These are phyloP conservation scores for Prasinococcaceae sp. DNA, from an alignment of 139 green algal genomes.

Conservation along the genomic window DNA sequence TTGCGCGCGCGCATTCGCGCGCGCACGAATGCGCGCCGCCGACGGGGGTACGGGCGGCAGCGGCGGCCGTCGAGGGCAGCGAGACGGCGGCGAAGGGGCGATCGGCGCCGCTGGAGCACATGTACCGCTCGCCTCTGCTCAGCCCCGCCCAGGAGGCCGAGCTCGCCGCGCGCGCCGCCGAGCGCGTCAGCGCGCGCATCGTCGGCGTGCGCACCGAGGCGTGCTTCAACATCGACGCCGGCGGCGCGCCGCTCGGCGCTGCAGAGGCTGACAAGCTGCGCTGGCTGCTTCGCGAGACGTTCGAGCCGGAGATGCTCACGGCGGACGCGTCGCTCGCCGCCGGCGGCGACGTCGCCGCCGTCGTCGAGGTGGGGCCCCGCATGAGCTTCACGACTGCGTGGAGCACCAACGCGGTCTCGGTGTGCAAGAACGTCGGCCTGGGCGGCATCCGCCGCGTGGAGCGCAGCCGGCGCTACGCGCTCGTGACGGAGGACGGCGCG, in stretches of 20 bases:
- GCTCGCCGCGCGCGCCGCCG: too few relatives aligned
- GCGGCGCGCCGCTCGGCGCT: constrained; percentile 35
- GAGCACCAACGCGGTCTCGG: constrained; percentile 91
- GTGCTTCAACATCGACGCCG: constrained; percentile 82
- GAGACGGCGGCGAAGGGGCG: too few relatives aligned
- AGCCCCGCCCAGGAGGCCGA: too few relatives aligned
- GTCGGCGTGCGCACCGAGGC: too few relatives aligned
- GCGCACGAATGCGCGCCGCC: too few relatives aligned
- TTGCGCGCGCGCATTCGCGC: too few relatives aligned
- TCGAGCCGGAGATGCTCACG: constrained; percentile 77
- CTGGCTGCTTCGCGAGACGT: constrained; percentile 93
- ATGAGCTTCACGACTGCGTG: constrained; percentile 89
- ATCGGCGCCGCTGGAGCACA: too few relatives aligned
- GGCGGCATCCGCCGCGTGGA: constrained; percentile 65
- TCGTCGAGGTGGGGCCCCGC: constrained; percentile 77
- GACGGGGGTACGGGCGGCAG: too few relatives aligned
- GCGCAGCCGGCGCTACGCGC: constrained; percentile 49
- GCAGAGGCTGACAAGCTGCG: constrained; percentile 55
- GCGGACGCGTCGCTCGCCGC: constrained; percentile 5
- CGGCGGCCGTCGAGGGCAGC: too few relatives aligned
- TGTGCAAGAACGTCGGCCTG: constrained; percentile 77
- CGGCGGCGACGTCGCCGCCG: constrained; percentile 19
- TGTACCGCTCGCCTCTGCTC: too few relatives aligned
- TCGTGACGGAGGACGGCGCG: constrained; percentile 25
- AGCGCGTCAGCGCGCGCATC: too few relatives aligned